phyloP scores from a whole-genome alignment of 805 yeast species.

The Hemisphaericaspora nanyangensis region DNA sequence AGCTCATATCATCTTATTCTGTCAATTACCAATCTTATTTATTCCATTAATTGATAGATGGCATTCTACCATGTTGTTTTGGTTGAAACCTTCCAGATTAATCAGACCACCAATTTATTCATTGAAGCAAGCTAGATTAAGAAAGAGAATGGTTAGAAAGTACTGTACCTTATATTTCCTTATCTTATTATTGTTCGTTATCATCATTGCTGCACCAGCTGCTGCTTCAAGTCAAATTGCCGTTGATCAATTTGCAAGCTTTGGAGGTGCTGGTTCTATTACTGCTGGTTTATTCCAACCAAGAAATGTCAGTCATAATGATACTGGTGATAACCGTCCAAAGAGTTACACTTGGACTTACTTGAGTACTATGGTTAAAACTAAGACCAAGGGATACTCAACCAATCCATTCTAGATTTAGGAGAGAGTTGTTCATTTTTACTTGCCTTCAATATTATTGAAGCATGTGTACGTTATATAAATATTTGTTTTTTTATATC shows the following conservation, averaged over 20 bases:
- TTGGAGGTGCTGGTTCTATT: slow-evolving; percentile 26
- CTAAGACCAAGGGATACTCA: slow-evolving; percentile 51
- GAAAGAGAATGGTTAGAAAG: slow-evolving; percentile 96
- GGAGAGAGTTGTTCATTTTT: slow-evolving; percentile 27
- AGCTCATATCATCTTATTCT: slow-evolving; percentile 84
- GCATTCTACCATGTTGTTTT: slow-evolving; percentile 97
- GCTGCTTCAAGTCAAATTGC: slow-evolving; percentile 63
- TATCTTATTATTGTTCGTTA: slow-evolving; percentile 66
- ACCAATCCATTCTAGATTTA: slow-evolving; percentile 42
- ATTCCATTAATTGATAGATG: slow-evolving; percentile 91
- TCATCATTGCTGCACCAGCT: slow-evolving; percentile 87
- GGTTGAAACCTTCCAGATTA: slow-evolving; percentile 96
- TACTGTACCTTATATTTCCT: slow-evolving; percentile 78
- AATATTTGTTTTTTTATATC: slow-evolving; percentile 36
- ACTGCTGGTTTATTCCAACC: slow-evolving; percentile 84
- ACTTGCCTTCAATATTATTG: slow-evolving; percentile 45
- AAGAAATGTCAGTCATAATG: slow-evolving; percentile 74
- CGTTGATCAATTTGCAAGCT: slow-evolving; percentile 22
- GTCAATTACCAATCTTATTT: slow-evolving; percentile 81
- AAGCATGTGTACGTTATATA: slow-evolving; percentile 33
- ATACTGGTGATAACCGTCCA: slow-evolving; percentile 50
- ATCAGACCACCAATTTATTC: slow-evolving; percentile 98
- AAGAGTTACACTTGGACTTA: slow-evolving; percentile 34
- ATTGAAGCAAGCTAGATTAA: slow-evolving; percentile 89
- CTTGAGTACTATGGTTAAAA: slow-evolving; percentile 36